phyloP scores from a whole-genome alignment of 1,284 basidiomycete species.

The Tilletiaria anomala region DNA sequence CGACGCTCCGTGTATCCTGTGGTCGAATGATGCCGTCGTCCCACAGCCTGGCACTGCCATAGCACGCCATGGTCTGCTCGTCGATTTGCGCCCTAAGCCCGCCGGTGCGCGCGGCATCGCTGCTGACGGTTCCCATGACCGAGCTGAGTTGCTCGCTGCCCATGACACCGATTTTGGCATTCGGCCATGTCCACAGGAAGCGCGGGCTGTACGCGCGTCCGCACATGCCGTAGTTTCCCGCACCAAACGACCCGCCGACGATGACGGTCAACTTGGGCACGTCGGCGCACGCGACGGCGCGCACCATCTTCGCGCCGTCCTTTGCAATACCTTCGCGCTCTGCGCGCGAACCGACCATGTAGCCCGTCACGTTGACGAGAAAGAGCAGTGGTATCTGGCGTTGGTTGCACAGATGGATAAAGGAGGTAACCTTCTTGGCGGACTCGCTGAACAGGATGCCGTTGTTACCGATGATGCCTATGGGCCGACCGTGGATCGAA shows the following conservation, averaged over 20 bases:
- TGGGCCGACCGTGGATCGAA: conserved; percentile 41
- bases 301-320: conserved; percentile 94
- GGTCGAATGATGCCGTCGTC: conserved; percentile 89
- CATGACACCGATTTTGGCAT: conserved; percentile 92
- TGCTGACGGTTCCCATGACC: conserved; percentile 76
- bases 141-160: conserved; percentile 78
- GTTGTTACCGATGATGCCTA: conserved; percentile 69
- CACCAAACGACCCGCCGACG: conserved; percentile 87
- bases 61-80: conserved; percentile 65
- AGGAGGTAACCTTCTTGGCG: conserved; percentile 82
- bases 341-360: conserved; percentile 89
- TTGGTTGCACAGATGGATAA: conserved; percentile 86
- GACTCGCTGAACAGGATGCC: conserved; percentile 87
- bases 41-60: conserved; percentile 78
- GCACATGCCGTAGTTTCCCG: conserved; percentile 60
- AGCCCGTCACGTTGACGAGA: conserved; percentile 76
- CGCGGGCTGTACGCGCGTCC: conserved; percentile 63
- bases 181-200: conserved; percentile 97
- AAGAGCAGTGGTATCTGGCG: conserved; percentile 76
- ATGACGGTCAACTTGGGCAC: conserved; percentile 87
- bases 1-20: conserved; percentile 71
- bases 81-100: conserved; percentile 68
- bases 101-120: conserved; percentile 5
- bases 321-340: conserved; percentile 91
- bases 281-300: conserved; percentile 82